Base-by-base conservation (phyloP, 148 eudicot genomes). In the Chenopodium formosanum region DNA sequence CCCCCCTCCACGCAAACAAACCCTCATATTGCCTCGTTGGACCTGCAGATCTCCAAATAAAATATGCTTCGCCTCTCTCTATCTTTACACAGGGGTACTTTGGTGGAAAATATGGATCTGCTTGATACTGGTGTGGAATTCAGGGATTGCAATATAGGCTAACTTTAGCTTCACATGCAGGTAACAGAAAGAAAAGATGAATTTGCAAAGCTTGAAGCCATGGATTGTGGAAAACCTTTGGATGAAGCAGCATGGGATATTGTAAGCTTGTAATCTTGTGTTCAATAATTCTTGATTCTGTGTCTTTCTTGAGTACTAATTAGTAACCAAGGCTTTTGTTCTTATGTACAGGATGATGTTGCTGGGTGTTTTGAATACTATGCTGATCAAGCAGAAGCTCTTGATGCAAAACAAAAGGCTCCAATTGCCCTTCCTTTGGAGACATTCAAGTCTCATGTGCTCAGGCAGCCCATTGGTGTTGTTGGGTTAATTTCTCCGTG, bases 401-500 rank as follows among this genome's bases (percentile, higher is more conserved):
- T 96, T 80, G 99, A 96, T 89, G 87, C 90, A 73, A 91, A 89
- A 82, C 97, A 92, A 83, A 92, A 94, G 87, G 87, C 95, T 80
- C 94, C 95, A 63, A 84, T 94, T 79, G 46, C 91, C 81, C 91
- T 96, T 81, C 99, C 98, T 29, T 85, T 92, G 94, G 95, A 96
- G 1, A 83, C 94, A 84, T 92, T 96, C 80, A 96, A 92, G 83
- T 82, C 87, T 84, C 95, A 96, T 82, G 94, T 94, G 74, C 83
- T 96, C 17, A 92, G 82, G 86, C 94, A 96, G 81, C 98, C 99
- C 34, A 82, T 96, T 76, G 99, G 99, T 47, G 95, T 96, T 64
- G 97, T 96, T 91, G 99, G 97, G 19, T 86, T 96, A 78, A 96
- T 96, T 83, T 94, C 99, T 81, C 99, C 99, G 76, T 96, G 99